Evolutionary conservation across 1,284 basidiomycete species (phyloP), one percentile per base, ranked within the genome.

Genomic region (Takashimella tepidaria): DNA sequence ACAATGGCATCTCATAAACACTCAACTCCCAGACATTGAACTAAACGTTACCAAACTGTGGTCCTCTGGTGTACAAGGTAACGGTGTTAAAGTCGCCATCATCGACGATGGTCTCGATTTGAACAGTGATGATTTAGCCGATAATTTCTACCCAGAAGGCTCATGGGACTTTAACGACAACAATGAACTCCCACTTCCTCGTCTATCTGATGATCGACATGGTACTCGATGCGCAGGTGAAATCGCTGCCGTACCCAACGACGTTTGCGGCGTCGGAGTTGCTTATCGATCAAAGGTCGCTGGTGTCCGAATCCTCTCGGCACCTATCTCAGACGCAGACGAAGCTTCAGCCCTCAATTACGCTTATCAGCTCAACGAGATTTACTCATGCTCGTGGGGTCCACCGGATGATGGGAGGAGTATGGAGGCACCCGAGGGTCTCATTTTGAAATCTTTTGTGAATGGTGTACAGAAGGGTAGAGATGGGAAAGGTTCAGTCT

Each of bases 121-220:
- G 73, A 83, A 85, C 49, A 90, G 86, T 64, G 83, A 85, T 22
- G 95, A 98, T 75, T 79, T 98, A 46, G 84, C 84, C 41, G 85
- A 81, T 41, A 98, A 98, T 75, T 64, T 96, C 91, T 91, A 87
- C 69, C 84, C 87, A 8, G 85, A 84, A 42, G 87, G 93, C 54
- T 98, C 93, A 0, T 92, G 92, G 73, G 95, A 99, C 75, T 99
- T 92, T 75, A 98, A 98, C 73, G 90, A 96, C 68, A 92, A 98
- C 70, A 84, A 84, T 31, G 79, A 84, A 8, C 79, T 97, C 10
- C 96, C 96, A 3, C 87, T 86, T 42, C 96, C 96, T 0, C 83
- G 87, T 49, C 83, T 96, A 45, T 81, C 81, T 22, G 93, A 98
- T 63, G 96, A 99, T 68, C 89, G 91, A 71, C 96, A 99, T 70